phyloP scores from a whole-genome alignment of 306 rosid species.

The Cucumis melo region DNA sequence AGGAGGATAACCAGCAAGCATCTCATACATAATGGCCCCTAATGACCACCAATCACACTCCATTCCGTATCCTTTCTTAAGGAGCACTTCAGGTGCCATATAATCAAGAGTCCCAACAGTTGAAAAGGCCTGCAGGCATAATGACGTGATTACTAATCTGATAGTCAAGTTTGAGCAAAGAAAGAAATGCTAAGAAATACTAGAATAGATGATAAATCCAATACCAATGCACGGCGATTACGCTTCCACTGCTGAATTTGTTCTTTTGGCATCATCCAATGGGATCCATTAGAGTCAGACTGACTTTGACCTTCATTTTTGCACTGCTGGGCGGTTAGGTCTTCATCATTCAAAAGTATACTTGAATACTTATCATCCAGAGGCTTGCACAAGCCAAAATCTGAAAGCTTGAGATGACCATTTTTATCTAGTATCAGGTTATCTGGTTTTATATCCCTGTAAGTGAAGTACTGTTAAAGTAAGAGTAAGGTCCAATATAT shows the following conservation, averaged over 20 bases:
- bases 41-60: constrained; percentile 99
- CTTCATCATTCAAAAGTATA: constrained; percentile 77
- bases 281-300: constrained; percentile 36
- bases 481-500: constrained; percentile 1
- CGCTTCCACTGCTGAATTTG: constrained; percentile 91
- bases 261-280: constrained; percentile 98
- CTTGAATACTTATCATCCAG: constrained; percentile 87
- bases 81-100: constrained; percentile 97
- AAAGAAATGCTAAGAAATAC: neutral
- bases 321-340: constrained; percentile 41
- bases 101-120: constrained; percentile 99
- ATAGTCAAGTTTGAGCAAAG: neutral
- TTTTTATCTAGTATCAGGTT: constrained; percentile 86
- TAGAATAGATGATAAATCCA: constrained; percentile 1
- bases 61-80: constrained; percentile 94
- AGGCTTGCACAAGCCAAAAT: constrained; percentile 98
- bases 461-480: constrained; percentile 25
- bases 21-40: constrained; percentile 98
- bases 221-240: constrained; percentile 90
- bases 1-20: constrained; percentile 97
- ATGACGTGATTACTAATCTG: neutral
- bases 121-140: constrained; percentile 64
- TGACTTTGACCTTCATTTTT: constrained; percentile 53
- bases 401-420: constrained; percentile 98
- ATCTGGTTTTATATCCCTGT: constrained; percentile 98